Percentiles rank a stretch among this genome's conserved stretches.
These are phyloP conservation scores for Scheffersomyces titani DNA, from an alignment of 1,139 yeast species.

Conservation along the genomic window DNA sequence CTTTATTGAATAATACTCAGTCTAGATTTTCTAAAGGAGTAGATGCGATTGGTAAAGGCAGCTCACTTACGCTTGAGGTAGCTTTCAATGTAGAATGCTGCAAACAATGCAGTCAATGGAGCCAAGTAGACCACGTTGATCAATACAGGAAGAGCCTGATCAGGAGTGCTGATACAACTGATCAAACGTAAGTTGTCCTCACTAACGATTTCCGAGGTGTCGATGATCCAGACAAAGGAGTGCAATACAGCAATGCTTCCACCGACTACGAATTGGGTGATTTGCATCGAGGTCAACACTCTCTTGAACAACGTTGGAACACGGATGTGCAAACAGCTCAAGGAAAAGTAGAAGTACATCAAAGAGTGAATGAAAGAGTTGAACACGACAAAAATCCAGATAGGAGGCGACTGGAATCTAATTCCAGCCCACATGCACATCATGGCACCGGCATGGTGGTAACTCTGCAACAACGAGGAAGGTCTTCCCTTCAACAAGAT, in stretches of 20 bases:
- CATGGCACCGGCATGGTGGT: constrained; percentile 84
- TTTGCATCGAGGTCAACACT: constrained; percentile 66
- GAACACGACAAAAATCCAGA: constrained; percentile 81
- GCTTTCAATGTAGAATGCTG: constrained; percentile 68
- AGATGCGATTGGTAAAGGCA: background rate
- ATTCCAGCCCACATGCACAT: constrained; percentile 84
- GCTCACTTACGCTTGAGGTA: constrained; percentile 37
- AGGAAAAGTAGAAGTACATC: constrained; percentile 73
- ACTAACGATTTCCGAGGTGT: constrained; percentile 27
- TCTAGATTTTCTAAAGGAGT: background rate
- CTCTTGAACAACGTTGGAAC: constrained; percentile 64
- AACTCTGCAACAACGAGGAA: constrained; percentile 68
- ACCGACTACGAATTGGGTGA: constrained; percentile 69
- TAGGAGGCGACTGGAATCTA: constrained; percentile 71
- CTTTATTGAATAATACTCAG: too few species aligned
- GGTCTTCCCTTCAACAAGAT: constrained; percentile 71
- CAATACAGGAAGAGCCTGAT: constrained; percentile 63
- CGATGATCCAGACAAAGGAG: constrained; percentile 61
- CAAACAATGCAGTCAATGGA: constrained; percentile 71
- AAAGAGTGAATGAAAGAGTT: constrained; percentile 75
- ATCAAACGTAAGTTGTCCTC: constrained; percentile 37
- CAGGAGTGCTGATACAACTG: constrained; percentile 60
- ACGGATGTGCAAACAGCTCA: constrained; percentile 59
- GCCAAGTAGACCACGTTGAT: constrained; percentile 68
- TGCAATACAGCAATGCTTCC: constrained; percentile 69